These are phyloP conservation scores for Torulaspora globosa DNA, from an alignment of 1,139 yeast genomes.

Conservation along the genomic window DNA sequence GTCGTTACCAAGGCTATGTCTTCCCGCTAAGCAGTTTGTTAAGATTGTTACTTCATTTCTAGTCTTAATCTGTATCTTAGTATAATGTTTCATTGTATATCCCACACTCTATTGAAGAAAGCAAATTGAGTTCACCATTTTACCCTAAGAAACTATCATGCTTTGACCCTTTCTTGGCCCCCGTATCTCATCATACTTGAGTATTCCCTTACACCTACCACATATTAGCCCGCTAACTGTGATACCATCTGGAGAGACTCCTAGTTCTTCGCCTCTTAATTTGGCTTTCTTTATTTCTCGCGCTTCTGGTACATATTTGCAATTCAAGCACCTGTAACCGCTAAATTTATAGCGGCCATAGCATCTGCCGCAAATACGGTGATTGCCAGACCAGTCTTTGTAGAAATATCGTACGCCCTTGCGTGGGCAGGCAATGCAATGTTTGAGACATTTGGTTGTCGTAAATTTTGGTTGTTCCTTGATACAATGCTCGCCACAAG, in stretches of 20 bases:
- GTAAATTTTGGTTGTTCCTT: conserved; percentile 20
- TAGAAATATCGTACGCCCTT: conserved; percentile 27
- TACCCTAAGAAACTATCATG: conserved; percentile 2
- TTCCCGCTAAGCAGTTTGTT: conserved; percentile 67
- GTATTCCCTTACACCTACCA: conserved; percentile 26
- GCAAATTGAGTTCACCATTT: conserved; percentile 12
- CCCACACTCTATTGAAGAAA: conserved; percentile 10
- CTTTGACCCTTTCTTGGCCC: conserved; percentile 16
- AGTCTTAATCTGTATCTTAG: conserved; percentile 20
- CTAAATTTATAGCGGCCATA: conserved; percentile 27
- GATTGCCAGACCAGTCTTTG: conserved; percentile 29
- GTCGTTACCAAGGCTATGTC: conserved; percentile 99
- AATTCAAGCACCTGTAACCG: conserved; percentile 26
- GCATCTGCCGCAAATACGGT: conserved; percentile 27
- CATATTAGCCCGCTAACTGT: conserved; percentile 21
- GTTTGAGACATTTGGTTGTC: conserved; percentile 19
- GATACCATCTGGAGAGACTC: conserved; percentile 18
- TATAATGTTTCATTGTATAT: conserved; percentile 19
- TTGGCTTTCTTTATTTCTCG: conserved; percentile 23
- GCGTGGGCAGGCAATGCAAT: conserved; percentile 28
- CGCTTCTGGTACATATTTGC: conserved; percentile 31
- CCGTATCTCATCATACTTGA: conserved; percentile 22
- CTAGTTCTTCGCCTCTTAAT: conserved; percentile 16
- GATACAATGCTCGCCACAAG: conserved; percentile 21
- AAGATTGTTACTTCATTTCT: conserved; percentile 15